Conservation (phyloP, 805 yeast species). For the Pichia californica region DNA sequence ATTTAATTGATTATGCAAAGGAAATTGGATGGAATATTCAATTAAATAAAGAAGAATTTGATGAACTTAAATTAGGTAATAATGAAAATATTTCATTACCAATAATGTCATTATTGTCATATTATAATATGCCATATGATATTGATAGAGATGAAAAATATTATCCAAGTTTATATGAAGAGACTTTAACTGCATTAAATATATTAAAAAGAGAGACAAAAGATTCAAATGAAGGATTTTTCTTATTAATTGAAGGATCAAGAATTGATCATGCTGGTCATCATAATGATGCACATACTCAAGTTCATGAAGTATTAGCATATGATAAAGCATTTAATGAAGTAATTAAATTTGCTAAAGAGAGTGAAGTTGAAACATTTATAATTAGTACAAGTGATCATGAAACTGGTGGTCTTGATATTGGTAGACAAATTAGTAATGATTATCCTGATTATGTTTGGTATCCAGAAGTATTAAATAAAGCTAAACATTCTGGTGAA, state of each 20-base stretch:
- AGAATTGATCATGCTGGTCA: constrained; percentile 96
- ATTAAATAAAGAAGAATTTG: constrained; percentile 54
- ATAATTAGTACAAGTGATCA: constrained; percentile 85
- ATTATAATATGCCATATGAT: constrained; percentile 77
- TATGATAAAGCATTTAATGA: constrained; percentile 77
- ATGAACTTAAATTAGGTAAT: constrained; percentile 46
- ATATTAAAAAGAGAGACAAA: constrained; percentile 61
- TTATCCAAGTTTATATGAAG: constrained; percentile 76
- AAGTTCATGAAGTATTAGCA: constrained; percentile 84
- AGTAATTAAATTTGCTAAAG: constrained; percentile 63
- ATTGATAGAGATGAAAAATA: constrained; percentile 58
- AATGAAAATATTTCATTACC: constrained; percentile 60
- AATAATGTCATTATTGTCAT: constrained; percentile 67
- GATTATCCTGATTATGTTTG: constrained; percentile 81
- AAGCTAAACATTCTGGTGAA: constrained; percentile 76
- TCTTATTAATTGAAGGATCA: constrained; percentile 83
- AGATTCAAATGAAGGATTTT: constrained; percentile 77
- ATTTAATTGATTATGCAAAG: constrained; percentile 61
- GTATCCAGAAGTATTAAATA: constrained; percentile 71
- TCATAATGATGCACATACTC: constrained; percentile 90
- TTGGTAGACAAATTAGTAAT: constrained; percentile 67
- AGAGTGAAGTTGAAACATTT: constrained; percentile 67
- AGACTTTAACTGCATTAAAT: constrained; percentile 65
- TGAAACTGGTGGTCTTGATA: constrained; percentile 92
- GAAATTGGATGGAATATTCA: constrained; percentile 59